Evolutionary conservation across 371 early-diverging fungal genomes (phyloP).

Genomic region (Mucor racemosus): DNA sequence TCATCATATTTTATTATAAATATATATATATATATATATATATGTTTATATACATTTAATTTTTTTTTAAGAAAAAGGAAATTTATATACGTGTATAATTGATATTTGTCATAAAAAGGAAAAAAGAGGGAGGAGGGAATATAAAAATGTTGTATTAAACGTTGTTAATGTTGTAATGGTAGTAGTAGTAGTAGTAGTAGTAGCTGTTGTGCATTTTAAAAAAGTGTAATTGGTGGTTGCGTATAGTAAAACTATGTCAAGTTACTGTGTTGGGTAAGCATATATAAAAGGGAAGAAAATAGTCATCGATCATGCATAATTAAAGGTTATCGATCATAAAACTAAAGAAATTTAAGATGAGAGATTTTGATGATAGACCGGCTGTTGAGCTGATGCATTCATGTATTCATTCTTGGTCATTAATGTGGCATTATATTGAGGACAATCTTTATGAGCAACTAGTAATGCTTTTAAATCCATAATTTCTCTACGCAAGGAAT

Average conservation of each 20-base stretch:
- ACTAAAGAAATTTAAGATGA: neutral
- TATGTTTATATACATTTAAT: neutral
- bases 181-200: neutral
- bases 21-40: neutral
- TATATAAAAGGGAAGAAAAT: neutral
- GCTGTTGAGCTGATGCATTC: neutral
- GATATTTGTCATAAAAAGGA: neutral
- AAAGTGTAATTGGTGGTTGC: neutral
- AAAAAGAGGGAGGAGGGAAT: neutral
- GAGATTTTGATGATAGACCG: constrained; percentile 2
- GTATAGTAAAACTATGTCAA: neutral
- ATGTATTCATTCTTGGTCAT: neutral
- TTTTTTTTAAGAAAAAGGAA: neutral
- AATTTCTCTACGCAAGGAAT: constrained; percentile 71
- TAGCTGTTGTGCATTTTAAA: neutral
- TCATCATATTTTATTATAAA: neutral
- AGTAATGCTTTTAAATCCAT: constrained; percentile 49
- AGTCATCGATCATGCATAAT: neutral
- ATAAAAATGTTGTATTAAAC: neutral
- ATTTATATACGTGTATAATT: neutral
- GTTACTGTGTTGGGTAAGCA: neutral
- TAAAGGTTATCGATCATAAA: neutral
- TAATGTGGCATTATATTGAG: constrained; percentile 18
- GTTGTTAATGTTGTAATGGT: neutral
- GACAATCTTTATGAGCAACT: constrained; percentile 66